Conservation (phyloP, 2,329 filamentous ascomycete genomes). For the Sporothrix humicola region DNA sequence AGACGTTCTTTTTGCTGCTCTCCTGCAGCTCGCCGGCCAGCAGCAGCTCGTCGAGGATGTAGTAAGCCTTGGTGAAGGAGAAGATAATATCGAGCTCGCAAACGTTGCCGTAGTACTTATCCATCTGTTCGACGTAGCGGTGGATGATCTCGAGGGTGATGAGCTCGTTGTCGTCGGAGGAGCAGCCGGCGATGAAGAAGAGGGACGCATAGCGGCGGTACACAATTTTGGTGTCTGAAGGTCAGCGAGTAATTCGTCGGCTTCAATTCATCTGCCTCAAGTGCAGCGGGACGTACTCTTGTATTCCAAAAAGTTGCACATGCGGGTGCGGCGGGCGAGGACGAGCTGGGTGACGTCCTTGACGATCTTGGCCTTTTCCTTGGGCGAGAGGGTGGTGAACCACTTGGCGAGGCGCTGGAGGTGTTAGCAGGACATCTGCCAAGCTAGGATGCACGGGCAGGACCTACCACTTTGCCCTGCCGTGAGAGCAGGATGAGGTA, state of each 20-base stretch:
- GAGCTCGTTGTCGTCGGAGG: constrained; percentile 96
- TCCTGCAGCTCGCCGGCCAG: constrained; percentile 97
- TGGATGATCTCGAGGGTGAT: constrained; percentile 99
- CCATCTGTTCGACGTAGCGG: constrained; percentile 99
- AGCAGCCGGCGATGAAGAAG: constrained; percentile 98
- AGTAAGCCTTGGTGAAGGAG: constrained; percentile 99
- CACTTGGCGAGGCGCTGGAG: constrained; percentile 93
- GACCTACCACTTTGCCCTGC: constrained; percentile 96
- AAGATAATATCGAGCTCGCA: constrained; percentile 99
- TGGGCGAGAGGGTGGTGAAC: constrained; percentile 97
- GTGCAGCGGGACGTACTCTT: constrained; percentile 69
- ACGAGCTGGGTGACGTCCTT: constrained; percentile 99
- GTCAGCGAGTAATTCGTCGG: no score
- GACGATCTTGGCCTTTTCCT: constrained; percentile 99
- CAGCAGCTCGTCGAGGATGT: constrained; percentile 95
- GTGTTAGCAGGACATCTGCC: no score
- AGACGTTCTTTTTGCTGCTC: constrained; percentile 98
- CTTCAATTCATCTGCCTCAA: no score
- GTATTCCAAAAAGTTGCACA: constrained; percentile 99
- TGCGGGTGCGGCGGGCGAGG: constrained; percentile 90
- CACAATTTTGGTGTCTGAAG: constrained; percentile 91
- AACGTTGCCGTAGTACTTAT: constrained; percentile 99
- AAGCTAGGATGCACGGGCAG: not conserved
- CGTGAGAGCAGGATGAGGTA: constrained; percentile 97
- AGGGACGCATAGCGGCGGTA: constrained; percentile 98